Conservation (phyloP, 106 monocot genomes). For the Acorus calamus region DNA sequence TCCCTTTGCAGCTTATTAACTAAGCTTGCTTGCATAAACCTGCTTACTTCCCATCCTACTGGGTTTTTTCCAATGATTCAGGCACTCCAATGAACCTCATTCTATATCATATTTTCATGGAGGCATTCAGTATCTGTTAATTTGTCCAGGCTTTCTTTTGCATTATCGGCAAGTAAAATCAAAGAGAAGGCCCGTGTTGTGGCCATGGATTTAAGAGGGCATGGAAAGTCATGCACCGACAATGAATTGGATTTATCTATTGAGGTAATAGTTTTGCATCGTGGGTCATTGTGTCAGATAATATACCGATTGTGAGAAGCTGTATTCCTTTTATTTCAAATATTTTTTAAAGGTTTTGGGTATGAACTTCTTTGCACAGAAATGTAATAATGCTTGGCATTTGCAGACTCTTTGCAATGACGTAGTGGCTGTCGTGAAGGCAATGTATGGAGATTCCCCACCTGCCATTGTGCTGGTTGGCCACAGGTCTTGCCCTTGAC, state of each 20-base stretch:
- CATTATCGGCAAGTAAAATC: conserved; percentile 74
- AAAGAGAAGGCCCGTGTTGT: conserved; percentile 82
- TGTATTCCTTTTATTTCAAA: too few species aligned
- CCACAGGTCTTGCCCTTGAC: conserved; percentile 60
- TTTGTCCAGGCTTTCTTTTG: conserved; percentile 80
- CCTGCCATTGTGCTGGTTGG: conserved; percentile 94
- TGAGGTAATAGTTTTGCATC: conserved; percentile 34
- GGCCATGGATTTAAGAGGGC: conserved; percentile 90
- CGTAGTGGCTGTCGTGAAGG: conserved; percentile 76
- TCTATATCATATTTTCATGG: not conserved
- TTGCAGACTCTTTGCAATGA: conserved; percentile 81
- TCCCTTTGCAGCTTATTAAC: too few species aligned
- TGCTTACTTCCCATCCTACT: too few species aligned
- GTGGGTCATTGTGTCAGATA: too few species aligned
- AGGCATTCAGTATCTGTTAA: not conserved
- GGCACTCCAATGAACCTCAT: too few species aligned
- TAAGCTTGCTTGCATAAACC: too few species aligned
- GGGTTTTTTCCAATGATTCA: too few species aligned
- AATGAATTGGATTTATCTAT: conserved; percentile 88
- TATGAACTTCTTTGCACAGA: too few species aligned
- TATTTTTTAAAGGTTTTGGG: too few species aligned
- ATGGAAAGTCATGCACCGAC: conserved; percentile 73
- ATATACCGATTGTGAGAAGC: too few species aligned
- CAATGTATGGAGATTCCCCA: conserved; percentile 85
- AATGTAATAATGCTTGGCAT: conserved; percentile 6